Evolutionary conservation across 495 filamentous ascomycete genomes (phyloP).

Genomic region (Bryoglossum gracile): DNA sequence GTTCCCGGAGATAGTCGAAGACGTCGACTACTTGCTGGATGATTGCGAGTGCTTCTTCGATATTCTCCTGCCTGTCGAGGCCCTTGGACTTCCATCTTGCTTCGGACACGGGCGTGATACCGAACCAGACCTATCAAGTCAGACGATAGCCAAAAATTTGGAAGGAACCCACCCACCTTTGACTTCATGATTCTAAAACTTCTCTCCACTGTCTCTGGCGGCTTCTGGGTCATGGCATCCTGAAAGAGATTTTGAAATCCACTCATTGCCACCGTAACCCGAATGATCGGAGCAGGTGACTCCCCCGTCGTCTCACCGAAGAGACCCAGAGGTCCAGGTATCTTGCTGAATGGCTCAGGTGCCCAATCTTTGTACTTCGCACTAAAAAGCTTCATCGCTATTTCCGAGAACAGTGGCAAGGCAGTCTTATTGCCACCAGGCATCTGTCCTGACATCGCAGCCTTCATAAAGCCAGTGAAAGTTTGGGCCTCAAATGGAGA

Average conservation of each 20-base stretch:
- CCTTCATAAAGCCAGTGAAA: slow-evolving; percentile 5
- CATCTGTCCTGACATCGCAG: slow-evolving; percentile 3
- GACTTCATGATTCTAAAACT: slow-evolving; percentile 9
- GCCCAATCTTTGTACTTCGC: slow-evolving; percentile 15
- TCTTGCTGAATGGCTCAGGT: slow-evolving; percentile 5
- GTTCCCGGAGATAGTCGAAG: slow-evolving; percentile 29
- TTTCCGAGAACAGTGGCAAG: slow-evolving; percentile 7
- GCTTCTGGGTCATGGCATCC: not conserved
- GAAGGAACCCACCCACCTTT: not conserved
- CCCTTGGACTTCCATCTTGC: slow-evolving; percentile 29
- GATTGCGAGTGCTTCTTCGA: slow-evolving; percentile 29
- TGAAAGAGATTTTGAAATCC: slow-evolving; percentile 2
- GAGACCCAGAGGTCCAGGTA: not conserved
- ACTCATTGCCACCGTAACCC: slow-evolving; percentile 7
- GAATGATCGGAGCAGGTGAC: slow-evolving; percentile 8
- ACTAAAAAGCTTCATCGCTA: not conserved
- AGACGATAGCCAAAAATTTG: no score
- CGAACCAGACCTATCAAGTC: slow-evolving; percentile 29
- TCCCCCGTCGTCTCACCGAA: slow-evolving; percentile 1
- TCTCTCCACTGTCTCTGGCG: not conserved
- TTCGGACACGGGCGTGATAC: slow-evolving; percentile 30
- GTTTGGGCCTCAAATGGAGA: slow-evolving; percentile 5
- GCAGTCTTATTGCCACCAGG: not conserved
- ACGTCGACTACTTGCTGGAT: slow-evolving; percentile 28
- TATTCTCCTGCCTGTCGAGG: slow-evolving; percentile 25